A percentile compares a stretch with the other conserved stretches of the same genome.
Conservation (phyloP, 306 rosid genomes). For the Ormosia semicastrata region DNA sequence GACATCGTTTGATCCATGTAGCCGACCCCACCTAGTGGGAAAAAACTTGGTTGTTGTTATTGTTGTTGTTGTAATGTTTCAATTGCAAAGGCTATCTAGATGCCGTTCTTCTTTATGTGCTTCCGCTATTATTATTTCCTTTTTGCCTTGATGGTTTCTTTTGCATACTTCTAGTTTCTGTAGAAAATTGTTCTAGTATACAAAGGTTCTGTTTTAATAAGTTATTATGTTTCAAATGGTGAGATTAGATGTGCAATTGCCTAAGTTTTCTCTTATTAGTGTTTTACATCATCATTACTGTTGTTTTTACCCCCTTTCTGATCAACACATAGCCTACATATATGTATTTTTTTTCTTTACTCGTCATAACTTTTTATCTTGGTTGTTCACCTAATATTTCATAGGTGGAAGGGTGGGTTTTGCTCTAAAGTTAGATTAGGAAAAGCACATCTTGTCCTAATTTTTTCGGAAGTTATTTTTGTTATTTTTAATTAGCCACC, state of each 20-base stretch:
- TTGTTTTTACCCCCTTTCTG: not conserved
- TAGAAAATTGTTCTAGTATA: not conserved
- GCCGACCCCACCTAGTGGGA: too few species aligned
- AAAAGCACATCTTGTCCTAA: not conserved
- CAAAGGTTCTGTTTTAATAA: not conserved
- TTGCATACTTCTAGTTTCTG: not conserved
- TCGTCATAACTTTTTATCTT: not conserved
- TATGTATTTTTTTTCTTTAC: not conserved
- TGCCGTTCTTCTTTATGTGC: not conserved
- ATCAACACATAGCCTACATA: not conserved
- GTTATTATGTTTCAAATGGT: not conserved
- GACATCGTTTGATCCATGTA: too few species aligned
- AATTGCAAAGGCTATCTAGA: conserved; percentile 1
- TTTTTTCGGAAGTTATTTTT: not conserved
- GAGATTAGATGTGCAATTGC: not conserved
- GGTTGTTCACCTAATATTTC: not conserved
- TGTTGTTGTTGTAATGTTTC: too few species aligned
- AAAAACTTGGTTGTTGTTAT: too few species aligned
- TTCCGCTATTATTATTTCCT: not conserved
- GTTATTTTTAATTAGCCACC: not conserved
- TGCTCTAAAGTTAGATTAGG: not conserved
- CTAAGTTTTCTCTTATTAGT: not conserved
- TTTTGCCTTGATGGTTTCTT: not conserved
- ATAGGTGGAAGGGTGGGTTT: not conserved
- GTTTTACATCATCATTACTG: not conserved